Conservation (phyloP, 495 filamentous ascomycete genomes). For the Aspergillus panamensis region DNA sequence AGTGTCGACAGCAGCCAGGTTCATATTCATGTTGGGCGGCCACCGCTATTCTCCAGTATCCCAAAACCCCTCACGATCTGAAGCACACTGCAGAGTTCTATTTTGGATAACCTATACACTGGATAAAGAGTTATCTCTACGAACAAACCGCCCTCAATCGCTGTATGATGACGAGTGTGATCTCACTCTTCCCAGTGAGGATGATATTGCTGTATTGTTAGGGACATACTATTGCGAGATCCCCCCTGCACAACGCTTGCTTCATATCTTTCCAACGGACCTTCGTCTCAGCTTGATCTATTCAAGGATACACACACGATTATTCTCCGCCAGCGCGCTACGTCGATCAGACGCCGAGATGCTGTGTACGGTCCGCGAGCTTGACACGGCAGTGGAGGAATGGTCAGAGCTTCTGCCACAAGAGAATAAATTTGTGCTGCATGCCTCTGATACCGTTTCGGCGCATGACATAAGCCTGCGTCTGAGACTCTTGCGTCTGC, state of each 20-base stretch:
- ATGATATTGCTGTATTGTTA: background rate
- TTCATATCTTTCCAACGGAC: background rate
- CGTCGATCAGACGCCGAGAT: constrained; percentile 3
- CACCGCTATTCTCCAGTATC: background rate
- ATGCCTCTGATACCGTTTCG: background rate
- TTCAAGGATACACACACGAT: constrained; percentile 3
- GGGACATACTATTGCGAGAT: background rate
- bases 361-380: constrained; percentile 5
- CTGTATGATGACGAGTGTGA: constrained; percentile 30
- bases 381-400: background rate
- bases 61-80: background rate
- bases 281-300: constrained; percentile 4
- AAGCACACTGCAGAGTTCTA: constrained; percentile 21
- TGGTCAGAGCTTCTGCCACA: background rate
- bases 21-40: constrained; percentile 5
- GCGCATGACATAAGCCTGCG: background rate
- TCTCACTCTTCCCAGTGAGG: constrained; percentile 13
- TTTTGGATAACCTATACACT: constrained; percentile 34
- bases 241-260: background rate
- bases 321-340: background rate
- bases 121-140: constrained; percentile 32
- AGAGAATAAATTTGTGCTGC: background rate
- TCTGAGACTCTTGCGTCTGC: background rate
- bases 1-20: constrained; percentile 1
- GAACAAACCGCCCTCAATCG: constrained; percentile 25